These are phyloP conservation scores for Sambucus nigra DNA, from an alignment of 129 eudicot genomes.

Conservation along the genomic window DNA sequence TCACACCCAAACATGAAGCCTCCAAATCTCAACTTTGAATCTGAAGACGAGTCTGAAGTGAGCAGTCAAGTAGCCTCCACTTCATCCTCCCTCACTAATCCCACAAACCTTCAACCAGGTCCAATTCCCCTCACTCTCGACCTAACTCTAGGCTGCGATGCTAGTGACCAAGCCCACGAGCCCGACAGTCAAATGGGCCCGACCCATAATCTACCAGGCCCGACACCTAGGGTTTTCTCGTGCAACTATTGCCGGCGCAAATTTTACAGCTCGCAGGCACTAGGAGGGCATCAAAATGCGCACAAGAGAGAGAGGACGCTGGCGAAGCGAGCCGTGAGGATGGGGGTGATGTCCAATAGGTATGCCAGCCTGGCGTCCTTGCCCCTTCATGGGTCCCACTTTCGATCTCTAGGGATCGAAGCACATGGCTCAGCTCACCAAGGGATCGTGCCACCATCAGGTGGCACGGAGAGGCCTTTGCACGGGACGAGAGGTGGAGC, in stretches of 20 bases:
- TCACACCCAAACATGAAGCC: conserved; percentile 38
- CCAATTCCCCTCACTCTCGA: conserved; percentile 27
- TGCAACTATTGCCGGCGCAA: conserved; percentile 84
- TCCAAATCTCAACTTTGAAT: conserved; percentile 31
- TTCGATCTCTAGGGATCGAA: conserved; percentile 57
- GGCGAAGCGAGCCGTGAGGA: conserved; percentile 73
- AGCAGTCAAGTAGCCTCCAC: conserved; percentile 44
- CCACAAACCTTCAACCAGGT: conserved; percentile 7
- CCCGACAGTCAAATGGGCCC: conserved; percentile 6
- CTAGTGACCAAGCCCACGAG: conserved; percentile 14
- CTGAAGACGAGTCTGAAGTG: conserved; percentile 54
- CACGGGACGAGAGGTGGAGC: conserved; percentile 39
- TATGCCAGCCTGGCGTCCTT: conserved; percentile 76
- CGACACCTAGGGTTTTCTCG: conserved; percentile 51
- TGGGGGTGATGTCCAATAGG: conserved; percentile 67
- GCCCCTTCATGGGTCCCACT: conserved; percentile 69
- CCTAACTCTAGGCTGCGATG: conserved; percentile 49
- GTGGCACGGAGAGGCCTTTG: conserved; percentile 16
- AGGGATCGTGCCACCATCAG: conserved; percentile 12
- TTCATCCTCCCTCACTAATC: conserved; percentile 19
- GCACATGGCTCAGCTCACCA: conserved; percentile 62
- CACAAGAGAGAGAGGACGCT: conserved; percentile 85
- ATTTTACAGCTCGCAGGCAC: conserved; percentile 86
- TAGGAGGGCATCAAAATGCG: conserved; percentile 96
- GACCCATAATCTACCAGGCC: conserved; percentile 20